phyloP scores from a whole-genome alignment of 164 flowering plant species.

The Aristolochia fimbriata region DNA sequence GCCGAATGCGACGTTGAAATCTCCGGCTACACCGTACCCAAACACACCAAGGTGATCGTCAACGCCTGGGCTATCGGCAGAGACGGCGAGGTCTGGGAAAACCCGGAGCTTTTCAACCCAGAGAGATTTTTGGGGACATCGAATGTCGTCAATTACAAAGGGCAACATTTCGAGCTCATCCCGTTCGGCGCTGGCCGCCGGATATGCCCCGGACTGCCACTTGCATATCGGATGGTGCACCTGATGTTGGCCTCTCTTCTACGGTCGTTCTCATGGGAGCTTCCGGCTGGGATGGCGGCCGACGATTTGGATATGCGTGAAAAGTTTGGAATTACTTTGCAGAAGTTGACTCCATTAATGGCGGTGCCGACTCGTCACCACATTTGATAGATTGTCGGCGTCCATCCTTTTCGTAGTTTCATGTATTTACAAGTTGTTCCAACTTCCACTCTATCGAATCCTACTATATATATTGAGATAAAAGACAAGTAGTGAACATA shows the following conservation, averaged over 20 bases:
- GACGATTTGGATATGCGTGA: neutral
- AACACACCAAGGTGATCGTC: conserved; percentile 22
- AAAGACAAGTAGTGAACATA: too few species aligned
- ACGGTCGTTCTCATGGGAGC: conserved; percentile 2
- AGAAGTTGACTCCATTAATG: neutral
- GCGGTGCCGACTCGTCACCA: too few species aligned
- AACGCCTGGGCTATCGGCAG: conserved; percentile 32
- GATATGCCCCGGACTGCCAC: conserved; percentile 10
- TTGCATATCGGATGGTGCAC: conserved; percentile 11
- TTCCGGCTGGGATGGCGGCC: neutral
- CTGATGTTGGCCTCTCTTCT: conserved; percentile 12
- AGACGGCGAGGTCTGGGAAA: conserved; percentile 23
- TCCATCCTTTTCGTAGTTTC: too few species aligned
- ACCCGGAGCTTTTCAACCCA: conserved; percentile 16
- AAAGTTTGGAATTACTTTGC: neutral
- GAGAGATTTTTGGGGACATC: conserved; percentile 27
- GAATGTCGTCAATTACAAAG: neutral
- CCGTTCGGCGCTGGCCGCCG: conserved; percentile 18
- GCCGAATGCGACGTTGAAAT: conserved; percentile 19
- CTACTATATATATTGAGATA: too few species aligned
- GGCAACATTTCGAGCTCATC: conserved; percentile 5
- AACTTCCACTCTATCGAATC: too few species aligned
- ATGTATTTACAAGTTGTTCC: too few species aligned
- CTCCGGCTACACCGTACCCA: conserved; percentile 21
- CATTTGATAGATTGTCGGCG: too few species aligned